Evolutionary conservation across 2,329 filamentous ascomycete species (phyloP).

Genomic region (Talaromyces albobiverticillius): DNA sequence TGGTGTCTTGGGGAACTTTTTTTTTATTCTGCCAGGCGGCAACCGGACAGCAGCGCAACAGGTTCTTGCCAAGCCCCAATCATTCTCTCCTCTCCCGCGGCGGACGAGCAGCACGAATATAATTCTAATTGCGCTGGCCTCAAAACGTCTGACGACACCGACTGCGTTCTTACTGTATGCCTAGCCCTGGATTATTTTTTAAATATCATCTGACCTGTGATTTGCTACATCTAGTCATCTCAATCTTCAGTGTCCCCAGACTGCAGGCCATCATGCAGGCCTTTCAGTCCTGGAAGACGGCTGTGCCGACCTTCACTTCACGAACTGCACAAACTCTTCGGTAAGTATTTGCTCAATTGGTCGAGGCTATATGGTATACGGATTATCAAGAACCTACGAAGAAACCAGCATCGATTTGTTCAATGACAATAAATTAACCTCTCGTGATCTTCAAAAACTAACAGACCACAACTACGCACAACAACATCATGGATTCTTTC

Average conservation of each 20-base stretch:
- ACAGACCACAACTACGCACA: conserved; percentile 7
- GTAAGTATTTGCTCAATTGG: not conserved
- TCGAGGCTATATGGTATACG: too few relatives aligned
- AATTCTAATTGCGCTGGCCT: not conserved
- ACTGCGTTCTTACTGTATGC: not conserved
- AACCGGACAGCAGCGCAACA: too few relatives aligned
- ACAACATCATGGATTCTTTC: not conserved
- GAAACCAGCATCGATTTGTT: too few relatives aligned
- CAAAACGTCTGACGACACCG: not conserved
- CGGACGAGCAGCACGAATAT: not conserved
- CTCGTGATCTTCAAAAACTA: not conserved
- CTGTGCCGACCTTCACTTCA: conserved; percentile 25
- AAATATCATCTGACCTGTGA: not conserved
- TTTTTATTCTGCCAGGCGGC: conserved; percentile 7
- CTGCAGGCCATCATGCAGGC: conserved; percentile 29
- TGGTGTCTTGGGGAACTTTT: too few relatives aligned
- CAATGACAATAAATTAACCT: too few relatives aligned
- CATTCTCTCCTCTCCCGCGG: not conserved
- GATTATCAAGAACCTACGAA: too few relatives aligned
- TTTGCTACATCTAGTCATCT: not conserved
- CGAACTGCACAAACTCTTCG: conserved; percentile 11
- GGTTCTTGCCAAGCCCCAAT: not conserved
- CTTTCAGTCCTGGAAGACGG: conserved; percentile 27
- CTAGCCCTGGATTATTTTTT: not conserved
- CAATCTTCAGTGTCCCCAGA: not conserved